Conservation (phyloP, 2,329 filamentous ascomycete genomes). For the Hypoxylon sp. region DNA sequence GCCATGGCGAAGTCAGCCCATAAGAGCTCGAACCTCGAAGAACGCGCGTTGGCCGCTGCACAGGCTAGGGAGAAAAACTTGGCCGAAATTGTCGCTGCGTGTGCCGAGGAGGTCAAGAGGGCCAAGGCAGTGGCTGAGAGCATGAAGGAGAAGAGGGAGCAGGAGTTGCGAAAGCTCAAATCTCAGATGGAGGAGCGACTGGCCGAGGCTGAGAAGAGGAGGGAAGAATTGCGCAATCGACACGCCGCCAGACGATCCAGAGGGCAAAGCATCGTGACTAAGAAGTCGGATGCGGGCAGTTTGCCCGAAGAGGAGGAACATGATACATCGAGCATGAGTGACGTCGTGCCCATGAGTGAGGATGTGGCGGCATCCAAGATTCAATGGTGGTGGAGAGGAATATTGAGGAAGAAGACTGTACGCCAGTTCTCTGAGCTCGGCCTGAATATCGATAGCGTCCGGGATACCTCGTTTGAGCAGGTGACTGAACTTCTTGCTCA, state of each 20-base stretch:
- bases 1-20: conserved; percentile 79
- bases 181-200: conserved; percentile 84
- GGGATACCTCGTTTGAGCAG: conserved; percentile 79
- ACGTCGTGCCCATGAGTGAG: conserved; percentile 66
- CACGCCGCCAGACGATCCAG: conserved; percentile 66
- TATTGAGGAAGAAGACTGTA: conserved; percentile 70
- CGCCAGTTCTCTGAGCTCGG: conserved; percentile 75
- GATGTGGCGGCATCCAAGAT: conserved; percentile 75
- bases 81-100: conserved; percentile 83
- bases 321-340: conserved; percentile 62
- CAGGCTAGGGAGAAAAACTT: conserved; percentile 84
- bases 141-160: conserved; percentile 84
- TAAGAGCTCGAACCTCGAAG: conserved; percentile 76
- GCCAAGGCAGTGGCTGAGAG: conserved; percentile 86
- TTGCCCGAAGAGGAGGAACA: conserved; percentile 66
- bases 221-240: conserved; percentile 73
- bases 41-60: conserved; percentile 81
- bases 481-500: conserved; percentile 77
- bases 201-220: conserved; percentile 80
- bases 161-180: conserved; percentile 76
- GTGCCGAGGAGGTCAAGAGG: conserved; percentile 84
- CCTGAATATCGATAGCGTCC: conserved; percentile 77
- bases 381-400: conserved; percentile 77
- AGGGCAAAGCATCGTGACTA: conserved; percentile 63
- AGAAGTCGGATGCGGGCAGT: conserved; percentile 52